Base-by-base conservation (phyloP, 768 basidiomycete genomes). In the Phlegmacium glaucopus region DNA sequence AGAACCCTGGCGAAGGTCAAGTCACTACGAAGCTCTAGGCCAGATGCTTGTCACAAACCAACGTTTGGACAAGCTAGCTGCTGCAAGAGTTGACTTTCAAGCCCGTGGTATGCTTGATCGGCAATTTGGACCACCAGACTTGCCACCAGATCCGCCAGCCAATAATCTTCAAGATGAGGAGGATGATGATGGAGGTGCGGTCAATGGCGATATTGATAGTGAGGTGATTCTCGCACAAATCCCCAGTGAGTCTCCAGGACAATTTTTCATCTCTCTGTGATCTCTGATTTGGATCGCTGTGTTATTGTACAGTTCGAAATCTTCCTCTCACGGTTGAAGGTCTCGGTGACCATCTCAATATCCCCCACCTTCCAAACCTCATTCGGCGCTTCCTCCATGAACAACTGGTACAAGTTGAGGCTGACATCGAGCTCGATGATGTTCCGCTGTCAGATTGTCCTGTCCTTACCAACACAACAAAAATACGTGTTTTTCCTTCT, bases 91-190 rank as follows among this genome's bases (percentile, higher is more conserved):
- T 0, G 45, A 65, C 36, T 65, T 69, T 18, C 15, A 35, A 13
- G 40, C 15, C 10, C 39, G 42, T 1, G 56, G 56, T 5, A 63
- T 68, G 59, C 48, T 68, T 6, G 13, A 36, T 45, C 15, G 9
- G 22, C 45, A 27, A 36, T 10, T n/a, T 2, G 12, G 16, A 34
- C 28, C 6, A 41, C n/a, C 13, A n/a, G 28, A 5, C 29, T 34
- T 11, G 4, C 43, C 42, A 37, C 22, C 11, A 10, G 38, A 32
- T 32, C 30, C 30, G 13, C 30, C 38, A 7, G 38, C 38, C 38
- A 39, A 39, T 25, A 39, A 39, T 6, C 3, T 39, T 13, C 30
- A 47, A 8, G 26, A 47, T 6, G 36, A 39, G 25, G 37, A 38
- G 28, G 45, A 47, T 47, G 27, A 41, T 35, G 37, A 39, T 11